Base-by-base conservation (phyloP, 129 eudicot species). In the Solidago caesia region DNA sequence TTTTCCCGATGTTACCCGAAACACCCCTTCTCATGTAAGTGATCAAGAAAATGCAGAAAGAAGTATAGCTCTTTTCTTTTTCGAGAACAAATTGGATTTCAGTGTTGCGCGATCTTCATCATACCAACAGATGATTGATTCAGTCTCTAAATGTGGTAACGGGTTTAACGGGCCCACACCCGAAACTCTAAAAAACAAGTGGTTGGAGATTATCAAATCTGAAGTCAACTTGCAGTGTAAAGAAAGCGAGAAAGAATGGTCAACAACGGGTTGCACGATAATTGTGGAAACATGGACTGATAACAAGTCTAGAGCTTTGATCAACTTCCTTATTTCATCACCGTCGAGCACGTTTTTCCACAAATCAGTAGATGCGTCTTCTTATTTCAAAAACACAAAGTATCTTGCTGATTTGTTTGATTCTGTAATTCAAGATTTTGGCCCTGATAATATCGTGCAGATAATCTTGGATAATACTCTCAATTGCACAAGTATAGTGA, bases 251-350 rank as follows among this genome's bases (percentile, higher is more conserved):
- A 90, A 84, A 82, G 98, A 93, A 87, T 93, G 98, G 98, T 66
- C 81, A 21, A 83, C 87, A 76, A 88, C 96, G 9, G 98, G 98
- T 53, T 93, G 98, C 64, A 93, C 96, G 1, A 80, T 93, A 74
- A 84, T 93, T 55, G 96, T 89, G 58, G 96, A 93, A 79, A 88
- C 98, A 46, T 93, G 98, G 96, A 86, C 96, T 13, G 98, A 93
- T 75, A 88, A 88, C 85, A 93, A 88, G 78, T 84, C 92, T 5
- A 88, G 84, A 79, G 96, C 96, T 52, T 12, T 93, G 67, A 88
- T 93, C 21, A 93, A 90, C 76, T 93, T 93, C 78, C 58, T 86
- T 11, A 90, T 93, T 72, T 93, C 98, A 9, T 93, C 98, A 6
- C 98, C 98, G 7, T 87, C 96, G 0, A 85, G 92, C 77, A 87